phyloP scores from a whole-genome alignment of 495 filamentous ascomycete species.

The Aeminium ludgeri region DNA sequence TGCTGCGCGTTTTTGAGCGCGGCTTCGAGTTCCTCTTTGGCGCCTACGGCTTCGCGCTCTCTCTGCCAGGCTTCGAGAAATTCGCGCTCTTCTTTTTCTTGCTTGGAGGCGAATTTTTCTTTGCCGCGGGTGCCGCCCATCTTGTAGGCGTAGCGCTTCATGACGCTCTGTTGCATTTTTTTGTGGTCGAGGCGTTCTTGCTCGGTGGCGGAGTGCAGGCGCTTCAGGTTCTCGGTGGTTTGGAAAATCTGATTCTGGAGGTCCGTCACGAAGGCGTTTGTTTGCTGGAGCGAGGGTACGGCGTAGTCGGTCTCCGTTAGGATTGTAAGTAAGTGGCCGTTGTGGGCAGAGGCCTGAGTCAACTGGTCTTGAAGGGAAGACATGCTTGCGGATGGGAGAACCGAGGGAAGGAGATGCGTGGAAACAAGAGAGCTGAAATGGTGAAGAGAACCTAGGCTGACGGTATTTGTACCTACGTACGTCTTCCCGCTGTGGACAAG shows the following conservation, averaged over 20 bases:
- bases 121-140: constrained; percentile 26
- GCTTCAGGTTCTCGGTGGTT: constrained; percentile 10
- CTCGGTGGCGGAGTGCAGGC: constrained; percentile 19
- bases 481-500: too few species aligned
- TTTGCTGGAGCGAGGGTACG: constrained; percentile 24
- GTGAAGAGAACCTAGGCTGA: too few species aligned
- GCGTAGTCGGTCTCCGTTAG: constrained; percentile 31
- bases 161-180: constrained; percentile 30
- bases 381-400: too few species aligned
- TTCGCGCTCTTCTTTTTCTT: constrained; percentile 33
- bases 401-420: too few species aligned
- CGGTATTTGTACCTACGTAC: too few species aligned
- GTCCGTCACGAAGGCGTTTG: constrained; percentile 24
- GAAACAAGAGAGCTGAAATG: too few species aligned
- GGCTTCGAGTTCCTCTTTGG: constrained; percentile 20
- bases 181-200: constrained; percentile 33
- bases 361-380: too few species aligned
- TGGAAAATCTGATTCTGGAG: constrained; percentile 22
- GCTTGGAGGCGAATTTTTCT: constrained; percentile 25
- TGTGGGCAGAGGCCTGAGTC: constrained; percentile 16
- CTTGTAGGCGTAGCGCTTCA: constrained; percentile 31
- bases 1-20: constrained; percentile 12
- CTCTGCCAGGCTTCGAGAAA: constrained; percentile 30
- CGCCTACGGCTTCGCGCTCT: constrained; percentile 25
- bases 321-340: constrained; percentile 23